These are phyloP conservation scores for Aureobasidium sp. DNA, from an alignment of 2,329 filamentous ascomycete genomes.

Conservation along the genomic window DNA sequence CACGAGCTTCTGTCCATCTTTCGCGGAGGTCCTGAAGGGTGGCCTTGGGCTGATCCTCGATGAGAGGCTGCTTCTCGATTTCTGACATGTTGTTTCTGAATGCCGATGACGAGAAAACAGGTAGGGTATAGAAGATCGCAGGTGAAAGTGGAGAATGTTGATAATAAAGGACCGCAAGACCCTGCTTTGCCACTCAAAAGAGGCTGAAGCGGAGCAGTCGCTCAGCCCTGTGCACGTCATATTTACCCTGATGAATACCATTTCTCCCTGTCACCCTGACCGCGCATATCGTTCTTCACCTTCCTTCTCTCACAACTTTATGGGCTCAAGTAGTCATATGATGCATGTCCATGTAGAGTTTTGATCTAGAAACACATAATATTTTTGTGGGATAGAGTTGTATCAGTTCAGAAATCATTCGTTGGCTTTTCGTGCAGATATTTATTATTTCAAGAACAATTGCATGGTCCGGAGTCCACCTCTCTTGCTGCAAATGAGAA, in stretches of 20 bases:
- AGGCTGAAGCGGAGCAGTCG: background rate
- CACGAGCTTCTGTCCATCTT: conserved; percentile 13
- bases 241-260: background rate
- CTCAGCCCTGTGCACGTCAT: background rate
- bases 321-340: background rate
- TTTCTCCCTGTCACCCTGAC: background rate
- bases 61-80: conserved; percentile 15
- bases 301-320: background rate
- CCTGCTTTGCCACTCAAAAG: conserved; percentile 3
- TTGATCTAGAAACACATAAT: no score
- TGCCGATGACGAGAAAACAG: background rate
- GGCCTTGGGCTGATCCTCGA: conserved; percentile 9
- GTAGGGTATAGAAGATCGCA: background rate
- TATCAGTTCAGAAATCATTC: no score
- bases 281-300: background rate
- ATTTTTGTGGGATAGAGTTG: no score
- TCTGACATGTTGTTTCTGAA: background rate
- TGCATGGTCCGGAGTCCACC: no score
- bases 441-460: no score
- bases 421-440: no score
- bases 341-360: no score
- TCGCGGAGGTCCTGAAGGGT: conserved; percentile 15
- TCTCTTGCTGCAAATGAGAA: no score
- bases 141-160: background rate
- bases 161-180: background rate